Base-by-base conservation (phyloP, 768 basidiomycete species). In the Pulveroboletus sp. region DNA sequence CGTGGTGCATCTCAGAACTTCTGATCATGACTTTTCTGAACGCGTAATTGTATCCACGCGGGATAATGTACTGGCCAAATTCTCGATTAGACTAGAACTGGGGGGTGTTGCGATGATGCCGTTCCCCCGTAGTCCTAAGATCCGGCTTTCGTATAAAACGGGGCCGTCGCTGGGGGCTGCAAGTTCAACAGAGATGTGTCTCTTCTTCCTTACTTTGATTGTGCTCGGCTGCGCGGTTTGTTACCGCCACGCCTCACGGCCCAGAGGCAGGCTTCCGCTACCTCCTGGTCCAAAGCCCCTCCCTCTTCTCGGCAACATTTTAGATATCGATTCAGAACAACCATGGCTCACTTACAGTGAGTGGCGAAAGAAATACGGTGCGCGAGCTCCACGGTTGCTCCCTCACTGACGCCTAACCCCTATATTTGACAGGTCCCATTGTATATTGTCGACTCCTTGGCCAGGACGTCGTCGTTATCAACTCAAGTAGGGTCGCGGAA, bases 331-430 rank as follows among this genome's bases (percentile, higher is more conserved):
- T 36, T 41, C 57, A 1, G 30, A 57, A 24, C 49, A 55, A 27
- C 63, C 63, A 8, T 63, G 60, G 60, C 55, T 63, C 39, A 66
- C 64, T 15, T 66, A 66, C 17, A 53, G 65, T 31, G n/a, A 15
- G 15, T 66, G 64, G 64, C 51, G 55, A 43, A 61, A 57, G 39
- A 64, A 51, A 54, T 68, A 68, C 39, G 64, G 64, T 62, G 27
- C 37, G 55, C 10, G 28, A 13, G 36, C n/a, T 39, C 39, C 14
- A 14, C 18, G 8, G 21, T 38, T n/a, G 35, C 18, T 9, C 14
- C 6, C 17, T 30, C 3, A 11, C 14, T 18, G 8, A 18, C 5
- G 8, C 38, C 44, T 9, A 46, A 6, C 32, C 40, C 43, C n/a
- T n/a, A 31, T 28, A 28, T 14, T n/a, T 32, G 39, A 18, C 46